Evolutionary conservation across 2,329 filamentous ascomycete genomes (phyloP), one percentile per base, ranked within the genome.

Genomic region (Claviceps maximensis): DNA sequence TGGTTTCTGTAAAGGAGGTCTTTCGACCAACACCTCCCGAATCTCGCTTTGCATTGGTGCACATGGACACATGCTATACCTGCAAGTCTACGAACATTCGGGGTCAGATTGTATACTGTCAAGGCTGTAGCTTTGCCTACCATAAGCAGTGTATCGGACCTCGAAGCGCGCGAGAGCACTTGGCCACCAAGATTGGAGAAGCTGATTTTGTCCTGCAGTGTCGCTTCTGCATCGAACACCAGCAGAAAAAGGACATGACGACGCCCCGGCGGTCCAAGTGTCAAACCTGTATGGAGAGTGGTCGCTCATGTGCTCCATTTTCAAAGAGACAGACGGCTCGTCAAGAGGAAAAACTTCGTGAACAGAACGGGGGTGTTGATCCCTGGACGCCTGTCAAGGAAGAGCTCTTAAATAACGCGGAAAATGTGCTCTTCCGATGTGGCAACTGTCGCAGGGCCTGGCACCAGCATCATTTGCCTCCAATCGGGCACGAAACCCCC

Each of bases 201-300:
- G 81, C 84, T 2, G 69, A 84, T 40, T 97, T 95, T 60, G 83
- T 98, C 17, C 71, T 98, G 41, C 93, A 98, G 65, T 98, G 93
- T 69, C 84, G 83, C 58, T 86, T 83, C 53, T 98, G 93, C 65
- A 77, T 97, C 56, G 84, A 84, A 3, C 63, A 77, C 21, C 76
- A 82, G 47, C 72, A 74, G 56, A 82, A 82, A 63, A 90, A 86
- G 61, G 88, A 96, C 58, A 57, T 62, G 0, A 75, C 73, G 19
- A 82, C 84, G 1, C 90, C 93, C 0, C 76, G 82, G 55, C 77
- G 89, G 47, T 81, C 83, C 54, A 72, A 72, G 47, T 98, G 94
- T 62, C 80, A 86, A 56, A 71, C 69, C 7, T 98, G 93, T 63
- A 77, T 75, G 52, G 63, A 74, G 33, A 63, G 71, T n/a, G 88